Percentiles rank a stretch among this genome's conserved stretches.
Conservation (phyloP, 345 rosid species). For the Turnera subulata region DNA sequence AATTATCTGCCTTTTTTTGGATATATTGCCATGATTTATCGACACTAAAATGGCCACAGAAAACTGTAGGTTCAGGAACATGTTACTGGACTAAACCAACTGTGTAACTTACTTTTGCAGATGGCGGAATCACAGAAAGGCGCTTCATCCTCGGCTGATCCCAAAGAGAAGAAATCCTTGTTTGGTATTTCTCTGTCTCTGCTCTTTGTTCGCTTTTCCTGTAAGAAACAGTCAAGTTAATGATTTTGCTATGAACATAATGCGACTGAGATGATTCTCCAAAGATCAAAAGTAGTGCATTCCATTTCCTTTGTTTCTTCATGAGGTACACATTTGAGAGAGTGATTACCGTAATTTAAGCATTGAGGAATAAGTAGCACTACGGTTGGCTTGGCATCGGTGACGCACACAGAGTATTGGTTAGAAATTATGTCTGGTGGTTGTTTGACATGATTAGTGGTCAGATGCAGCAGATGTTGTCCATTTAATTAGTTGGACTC, state of each 20-base stretch:
- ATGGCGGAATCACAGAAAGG: constrained; percentile 20
- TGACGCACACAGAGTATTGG: background rate
- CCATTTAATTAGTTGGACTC: background rate
- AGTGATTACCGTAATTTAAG: background rate
- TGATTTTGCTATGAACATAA: no score
- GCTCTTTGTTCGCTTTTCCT: background rate
- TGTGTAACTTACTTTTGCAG: background rate
- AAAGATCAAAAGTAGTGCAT: no score
- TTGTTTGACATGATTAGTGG: background rate
- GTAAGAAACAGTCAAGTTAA: background rate
- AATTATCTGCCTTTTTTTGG: background rate
- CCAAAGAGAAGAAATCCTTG: constrained; percentile 22
- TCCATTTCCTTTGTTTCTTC: background rate
- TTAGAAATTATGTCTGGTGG: background rate
- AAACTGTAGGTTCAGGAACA: background rate
- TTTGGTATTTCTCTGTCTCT: constrained; percentile 17
- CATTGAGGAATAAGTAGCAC: background rate
- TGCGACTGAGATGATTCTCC: no score
- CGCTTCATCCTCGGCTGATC: constrained; percentile 3
- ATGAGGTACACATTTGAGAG: background rate
- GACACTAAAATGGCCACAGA: background rate
- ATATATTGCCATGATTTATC: background rate
- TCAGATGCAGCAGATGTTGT: background rate
- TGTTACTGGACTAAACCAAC: background rate
- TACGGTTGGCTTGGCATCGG: background rate